A percentile compares a stretch with the other conserved stretches of the same genome.
phyloP scores from a whole-genome alignment of 257 asterid genomes.

The Salvia splendens region DNA sequence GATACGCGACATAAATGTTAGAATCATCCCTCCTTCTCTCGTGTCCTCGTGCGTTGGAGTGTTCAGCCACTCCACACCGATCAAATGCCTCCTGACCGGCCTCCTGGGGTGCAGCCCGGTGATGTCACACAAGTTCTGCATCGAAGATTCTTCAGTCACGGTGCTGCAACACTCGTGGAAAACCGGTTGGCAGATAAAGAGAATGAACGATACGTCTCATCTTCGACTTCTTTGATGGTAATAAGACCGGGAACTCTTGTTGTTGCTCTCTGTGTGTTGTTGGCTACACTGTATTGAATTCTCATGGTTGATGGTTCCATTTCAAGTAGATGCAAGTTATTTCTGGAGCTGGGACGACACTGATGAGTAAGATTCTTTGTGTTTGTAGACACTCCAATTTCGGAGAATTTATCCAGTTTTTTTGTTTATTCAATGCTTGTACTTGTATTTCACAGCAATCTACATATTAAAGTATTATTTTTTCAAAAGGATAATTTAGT shows the following conservation, averaged over 20 bases:
- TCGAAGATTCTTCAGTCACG: conserved; percentile 87
- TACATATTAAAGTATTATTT: no score
- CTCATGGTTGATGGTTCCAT: conserved; percentile 23
- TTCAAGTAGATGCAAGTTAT: conserved; percentile 33
- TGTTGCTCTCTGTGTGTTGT: no score
- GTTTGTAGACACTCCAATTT: conserved; percentile 41
- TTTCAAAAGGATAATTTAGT: no score
- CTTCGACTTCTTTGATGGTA: conserved; percentile 73
- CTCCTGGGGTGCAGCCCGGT: conserved; percentile 80
- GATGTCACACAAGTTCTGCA: conserved; percentile 74
- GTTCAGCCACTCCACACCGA: conserved; percentile 81
- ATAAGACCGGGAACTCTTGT: not conserved
- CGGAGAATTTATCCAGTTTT: conserved; percentile 36
- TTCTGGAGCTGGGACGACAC: conserved; percentile 43
- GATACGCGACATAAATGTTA: conserved; percentile 48
- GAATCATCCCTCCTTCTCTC: conserved; percentile 41
- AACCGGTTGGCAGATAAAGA: conserved; percentile 90
- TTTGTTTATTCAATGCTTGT: not conserved
- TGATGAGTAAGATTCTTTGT: conserved; percentile 42
- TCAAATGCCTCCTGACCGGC: conserved; percentile 81
- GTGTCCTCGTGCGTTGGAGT: conserved; percentile 65
- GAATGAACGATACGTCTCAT: conserved; percentile 88
- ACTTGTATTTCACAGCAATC: no score
- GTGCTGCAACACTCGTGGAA: conserved; percentile 89
- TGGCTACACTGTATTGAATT: not conserved